phyloP scores from a whole-genome alignment of 2,329 filamentous ascomycete species.

The Fusarium beomiforme region DNA sequence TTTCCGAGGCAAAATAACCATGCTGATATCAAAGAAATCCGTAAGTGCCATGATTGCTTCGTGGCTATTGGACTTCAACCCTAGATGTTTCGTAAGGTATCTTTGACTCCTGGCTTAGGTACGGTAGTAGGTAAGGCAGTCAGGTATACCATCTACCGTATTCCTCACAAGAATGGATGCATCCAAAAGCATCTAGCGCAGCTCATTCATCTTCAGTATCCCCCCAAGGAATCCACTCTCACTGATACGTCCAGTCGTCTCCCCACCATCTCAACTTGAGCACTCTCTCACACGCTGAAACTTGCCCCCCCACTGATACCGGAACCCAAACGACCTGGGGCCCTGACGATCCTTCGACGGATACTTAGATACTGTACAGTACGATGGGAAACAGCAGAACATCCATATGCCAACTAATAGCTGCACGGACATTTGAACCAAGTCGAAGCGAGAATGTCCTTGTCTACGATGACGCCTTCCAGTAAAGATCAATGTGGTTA shows the following conservation, averaged over 20 bases:
- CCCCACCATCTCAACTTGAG: conserved; percentile 15
- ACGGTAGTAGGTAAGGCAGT: too few species aligned
- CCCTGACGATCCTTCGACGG: conserved; percentile 39
- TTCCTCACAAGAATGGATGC: neutral
- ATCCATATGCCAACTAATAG: neutral
- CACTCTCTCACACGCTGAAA: conserved; percentile 37
- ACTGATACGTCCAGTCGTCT: conserved; percentile 19
- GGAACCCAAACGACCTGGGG: conserved; percentile 28
- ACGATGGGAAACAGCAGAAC: conserved; percentile 25
- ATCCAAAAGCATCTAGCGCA: neutral
- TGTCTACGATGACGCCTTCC: neutral
- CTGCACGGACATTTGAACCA: neutral
- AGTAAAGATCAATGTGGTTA: neutral
- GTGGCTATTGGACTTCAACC: conserved; percentile 8
- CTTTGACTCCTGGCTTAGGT: neutral
- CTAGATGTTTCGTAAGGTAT: neutral
- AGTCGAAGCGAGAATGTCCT: neutral
- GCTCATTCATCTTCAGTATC: neutral
- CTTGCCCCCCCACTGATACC: conserved; percentile 31
- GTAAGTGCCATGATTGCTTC: conserved; percentile 1
- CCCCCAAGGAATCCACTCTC: conserved; percentile 15
- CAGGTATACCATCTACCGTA: too few species aligned
- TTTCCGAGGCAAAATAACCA: conserved; percentile 20
- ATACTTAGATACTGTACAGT: too few species aligned
- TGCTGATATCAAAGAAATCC: neutral